These are phyloP conservation scores for Saccharomycopsis capsularis DNA, from an alignment of 805 yeast species.

Conservation along the genomic window DNA sequence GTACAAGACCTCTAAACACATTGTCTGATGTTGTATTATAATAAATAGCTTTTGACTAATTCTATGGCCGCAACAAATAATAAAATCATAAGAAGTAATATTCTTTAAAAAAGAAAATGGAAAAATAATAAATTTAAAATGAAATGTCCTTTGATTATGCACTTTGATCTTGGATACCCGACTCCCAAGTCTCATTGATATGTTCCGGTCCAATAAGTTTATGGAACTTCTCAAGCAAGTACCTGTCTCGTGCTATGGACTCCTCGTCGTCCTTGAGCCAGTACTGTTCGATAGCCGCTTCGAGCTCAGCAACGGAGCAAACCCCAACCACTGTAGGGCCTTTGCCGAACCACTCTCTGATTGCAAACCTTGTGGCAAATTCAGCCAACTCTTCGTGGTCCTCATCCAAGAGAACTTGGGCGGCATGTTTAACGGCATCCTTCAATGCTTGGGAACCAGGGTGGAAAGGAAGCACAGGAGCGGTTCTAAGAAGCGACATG, in stretches of 20 bases:
- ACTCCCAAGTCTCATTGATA: constrained; percentile 60
- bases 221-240: constrained; percentile 38
- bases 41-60: too few species aligned
- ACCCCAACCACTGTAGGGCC: constrained; percentile 77
- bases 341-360: constrained; percentile 45
- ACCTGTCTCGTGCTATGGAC: constrained; percentile 37
- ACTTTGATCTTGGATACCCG: too few species aligned
- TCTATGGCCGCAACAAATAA: too few species aligned
- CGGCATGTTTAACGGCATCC: constrained; percentile 37
- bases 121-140: too few species aligned
- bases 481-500: constrained; percentile 76
- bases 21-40: too few species aligned
- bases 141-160: too few species aligned
- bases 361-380: constrained; percentile 70
- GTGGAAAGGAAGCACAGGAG: constrained; percentile 66
- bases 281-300: constrained; percentile 53
- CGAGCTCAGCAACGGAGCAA: constrained; percentile 55
- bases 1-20: too few species aligned
- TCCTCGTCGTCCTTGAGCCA: constrained; percentile 31
- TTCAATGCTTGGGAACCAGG: constrained; percentile 64
- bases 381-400: constrained; percentile 65
- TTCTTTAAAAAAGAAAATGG: too few species aligned
- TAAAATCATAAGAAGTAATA: too few species aligned
- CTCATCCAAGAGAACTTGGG: constrained; percentile 37
- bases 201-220: constrained; percentile 35